These are phyloP conservation scores for Aspergillus pseudoglaucus DNA, from an alignment of 2,329 filamentous ascomycete genomes.

Conservation along the genomic window DNA sequence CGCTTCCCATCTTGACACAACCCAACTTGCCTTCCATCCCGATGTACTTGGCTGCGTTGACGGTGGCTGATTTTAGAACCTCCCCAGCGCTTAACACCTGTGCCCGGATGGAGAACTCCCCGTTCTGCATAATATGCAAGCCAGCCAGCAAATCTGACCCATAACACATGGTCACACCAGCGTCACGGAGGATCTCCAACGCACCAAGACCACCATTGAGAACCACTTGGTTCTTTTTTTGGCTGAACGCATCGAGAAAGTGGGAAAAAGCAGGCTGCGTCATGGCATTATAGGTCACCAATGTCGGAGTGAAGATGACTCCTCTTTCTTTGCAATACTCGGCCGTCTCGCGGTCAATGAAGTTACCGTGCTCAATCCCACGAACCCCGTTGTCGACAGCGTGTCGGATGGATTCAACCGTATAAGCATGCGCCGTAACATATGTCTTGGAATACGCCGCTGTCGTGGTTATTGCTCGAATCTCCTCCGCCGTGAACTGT, in stretches of 20 bases:
- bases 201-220: constrained; percentile 40
- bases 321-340: constrained; percentile 41
- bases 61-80: constrained; percentile 45
- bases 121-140: constrained; percentile 38
- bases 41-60: constrained; percentile 46
- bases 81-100: constrained; percentile 35
- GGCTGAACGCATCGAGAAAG: constrained; percentile 8
- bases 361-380: constrained; percentile 49
- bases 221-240: constrained; percentile 45
- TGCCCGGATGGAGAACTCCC: constrained; percentile 42
- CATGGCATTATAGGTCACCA: constrained; percentile 47
- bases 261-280: constrained; percentile 21
- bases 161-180: constrained; percentile 50
- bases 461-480: constrained; percentile 46
- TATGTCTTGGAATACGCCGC: constrained; percentile 45
- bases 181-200: constrained; percentile 42
- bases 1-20: constrained; percentile 42
- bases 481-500: constrained; percentile 52
- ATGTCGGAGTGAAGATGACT: constrained; percentile 47
- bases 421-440: constrained; percentile 54
- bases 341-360: constrained; percentile 40
- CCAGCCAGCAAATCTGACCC: constrained; percentile 49
- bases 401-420: constrained; percentile 46
- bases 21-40: constrained; percentile 43
- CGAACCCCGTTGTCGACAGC: constrained; percentile 48